Evolutionary conservation across 2,329 filamentous ascomycete species (phyloP).

Genomic region (Ophiosphaerella herpotricha): DNA sequence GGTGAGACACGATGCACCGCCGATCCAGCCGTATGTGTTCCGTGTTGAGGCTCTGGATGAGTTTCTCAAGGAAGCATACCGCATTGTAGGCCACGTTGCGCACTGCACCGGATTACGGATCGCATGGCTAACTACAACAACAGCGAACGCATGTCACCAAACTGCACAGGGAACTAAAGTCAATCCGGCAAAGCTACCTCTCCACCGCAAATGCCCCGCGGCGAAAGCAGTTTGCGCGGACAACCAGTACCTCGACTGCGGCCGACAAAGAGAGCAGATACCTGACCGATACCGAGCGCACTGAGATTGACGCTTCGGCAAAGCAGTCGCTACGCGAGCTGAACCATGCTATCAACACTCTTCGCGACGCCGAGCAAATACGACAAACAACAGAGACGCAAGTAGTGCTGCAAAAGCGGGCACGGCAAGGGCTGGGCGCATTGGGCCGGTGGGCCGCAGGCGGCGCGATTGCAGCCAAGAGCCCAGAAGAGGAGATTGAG

Average conservation of each 20-base stretch:
- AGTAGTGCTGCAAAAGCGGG: conserved; percentile 72
- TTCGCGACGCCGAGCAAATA: conserved; percentile 81
- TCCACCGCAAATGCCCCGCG: conserved; percentile 72
- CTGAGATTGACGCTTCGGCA: conserved; percentile 84
- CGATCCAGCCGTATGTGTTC: conserved; percentile 52
- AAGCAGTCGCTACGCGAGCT: conserved; percentile 85
- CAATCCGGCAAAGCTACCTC: conserved; percentile 88
- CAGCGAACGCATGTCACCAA: conserved; percentile 85
- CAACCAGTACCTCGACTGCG: conserved; percentile 32
- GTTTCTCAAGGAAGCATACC: conserved; percentile 92
- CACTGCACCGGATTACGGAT: neutral
- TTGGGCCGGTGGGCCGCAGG: conserved; percentile 71
- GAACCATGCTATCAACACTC: conserved; percentile 76
- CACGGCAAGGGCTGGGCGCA: conserved; percentile 64
- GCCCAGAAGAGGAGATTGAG: conserved; percentile 70
- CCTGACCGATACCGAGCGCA: conserved; percentile 80
- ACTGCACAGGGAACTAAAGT: conserved; percentile 77
- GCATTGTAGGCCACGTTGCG: conserved; percentile 68
- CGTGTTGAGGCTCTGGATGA: conserved; percentile 65
- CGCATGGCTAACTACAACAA: conserved; percentile 22
- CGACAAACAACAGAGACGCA: conserved; percentile 75
- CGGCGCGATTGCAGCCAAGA: conserved; percentile 57
- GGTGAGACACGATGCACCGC: conserved; percentile 60
- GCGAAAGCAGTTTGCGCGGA: conserved; percentile 53
- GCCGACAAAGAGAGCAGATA: conserved; percentile 56